phyloP scores from a whole-genome alignment of 2,329 filamentous ascomycete species.

The Thelonectria discophora region DNA sequence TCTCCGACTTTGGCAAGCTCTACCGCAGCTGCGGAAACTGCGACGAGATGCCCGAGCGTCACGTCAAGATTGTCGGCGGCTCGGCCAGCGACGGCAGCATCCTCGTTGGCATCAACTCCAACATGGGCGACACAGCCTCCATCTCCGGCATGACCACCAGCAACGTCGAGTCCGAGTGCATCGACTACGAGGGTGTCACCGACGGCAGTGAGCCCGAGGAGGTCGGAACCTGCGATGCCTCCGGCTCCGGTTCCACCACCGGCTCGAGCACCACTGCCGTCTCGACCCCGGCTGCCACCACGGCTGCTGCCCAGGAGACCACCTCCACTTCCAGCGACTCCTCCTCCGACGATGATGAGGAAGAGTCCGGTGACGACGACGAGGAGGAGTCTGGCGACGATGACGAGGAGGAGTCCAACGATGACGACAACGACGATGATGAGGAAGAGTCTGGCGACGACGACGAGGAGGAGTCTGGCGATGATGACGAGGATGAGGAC shows the following conservation, averaged over 20 bases:
- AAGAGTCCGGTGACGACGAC: neutral
- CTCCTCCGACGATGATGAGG: neutral
- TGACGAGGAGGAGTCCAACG: neutral
- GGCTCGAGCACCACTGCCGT: neutral
- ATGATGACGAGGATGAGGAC: neutral
- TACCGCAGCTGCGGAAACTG: constrained; percentile 19
- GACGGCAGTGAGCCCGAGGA: constrained; percentile 11
- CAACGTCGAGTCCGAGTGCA: constrained; percentile 8
- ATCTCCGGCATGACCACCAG: constrained; percentile 8
- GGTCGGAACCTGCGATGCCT: constrained; percentile 12
- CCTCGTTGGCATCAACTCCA: constrained; percentile 17
- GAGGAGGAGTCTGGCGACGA: neutral
- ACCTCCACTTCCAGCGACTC: neutral
- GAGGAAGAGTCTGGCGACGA: neutral
- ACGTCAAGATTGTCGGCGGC: constrained; percentile 11
- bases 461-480: neutral
- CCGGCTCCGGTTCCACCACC: constrained; percentile 7
- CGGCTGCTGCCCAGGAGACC: neutral
- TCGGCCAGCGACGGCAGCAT: constrained; percentile 8
- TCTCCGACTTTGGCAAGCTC: constrained; percentile 19
- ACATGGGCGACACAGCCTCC: constrained; percentile 13
- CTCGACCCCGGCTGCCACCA: neutral
- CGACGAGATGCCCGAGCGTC: constrained; percentile 15
- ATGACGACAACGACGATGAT: neutral
- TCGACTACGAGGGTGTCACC: constrained; percentile 16